Conservation (phyloP, 2,329 filamentous ascomycete species). For the Boeremia lycopersici region DNA sequence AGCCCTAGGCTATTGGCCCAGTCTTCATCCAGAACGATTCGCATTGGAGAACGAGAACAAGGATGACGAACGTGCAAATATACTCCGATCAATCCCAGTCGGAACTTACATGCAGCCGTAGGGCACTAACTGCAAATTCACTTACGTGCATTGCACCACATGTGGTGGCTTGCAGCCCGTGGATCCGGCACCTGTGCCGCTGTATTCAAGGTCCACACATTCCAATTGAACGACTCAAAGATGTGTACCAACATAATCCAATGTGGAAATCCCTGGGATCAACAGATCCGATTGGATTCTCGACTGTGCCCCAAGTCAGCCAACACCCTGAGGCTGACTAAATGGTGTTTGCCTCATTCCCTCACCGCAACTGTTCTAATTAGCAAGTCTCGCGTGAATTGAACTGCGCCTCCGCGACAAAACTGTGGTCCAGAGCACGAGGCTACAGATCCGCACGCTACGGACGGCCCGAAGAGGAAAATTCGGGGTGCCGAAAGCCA, state of each 20-base stretch:
- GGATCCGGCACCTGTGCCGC: constrained; percentile 13
- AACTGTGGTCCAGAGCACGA: background rate
- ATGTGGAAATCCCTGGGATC: constrained; percentile 1
- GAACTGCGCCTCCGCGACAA: background rate
- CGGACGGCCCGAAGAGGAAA: constrained; percentile 14
- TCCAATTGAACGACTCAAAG: constrained; percentile 1
- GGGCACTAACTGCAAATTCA: constrained; percentile 8
- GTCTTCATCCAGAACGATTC: background rate
- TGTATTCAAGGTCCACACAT: constrained; percentile 1
- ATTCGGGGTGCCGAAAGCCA: constrained; percentile 11
- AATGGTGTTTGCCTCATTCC: constrained; percentile 11
- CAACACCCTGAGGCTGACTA: constrained; percentile 4
- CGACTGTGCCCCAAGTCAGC: constrained; percentile 3
- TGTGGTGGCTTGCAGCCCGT: constrained; percentile 13
- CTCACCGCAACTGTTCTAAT: constrained; percentile 11
- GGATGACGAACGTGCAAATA: constrained; percentile 4
- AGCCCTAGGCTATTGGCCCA: constrained; percentile 2
- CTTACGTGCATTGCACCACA: constrained; percentile 11
- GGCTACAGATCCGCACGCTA: constrained; percentile 2
- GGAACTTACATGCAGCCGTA: constrained; percentile 1
- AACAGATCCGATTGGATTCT: constrained; percentile 5
- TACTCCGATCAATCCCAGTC: constrained; percentile 14
- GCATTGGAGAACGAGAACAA: background rate
- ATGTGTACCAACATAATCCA: constrained; percentile 1
- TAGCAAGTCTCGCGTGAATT: background rate